Evolutionary conservation across 352 stramenopile species (phyloP).

Genomic region (Phytophthora citrophthora): DNA sequence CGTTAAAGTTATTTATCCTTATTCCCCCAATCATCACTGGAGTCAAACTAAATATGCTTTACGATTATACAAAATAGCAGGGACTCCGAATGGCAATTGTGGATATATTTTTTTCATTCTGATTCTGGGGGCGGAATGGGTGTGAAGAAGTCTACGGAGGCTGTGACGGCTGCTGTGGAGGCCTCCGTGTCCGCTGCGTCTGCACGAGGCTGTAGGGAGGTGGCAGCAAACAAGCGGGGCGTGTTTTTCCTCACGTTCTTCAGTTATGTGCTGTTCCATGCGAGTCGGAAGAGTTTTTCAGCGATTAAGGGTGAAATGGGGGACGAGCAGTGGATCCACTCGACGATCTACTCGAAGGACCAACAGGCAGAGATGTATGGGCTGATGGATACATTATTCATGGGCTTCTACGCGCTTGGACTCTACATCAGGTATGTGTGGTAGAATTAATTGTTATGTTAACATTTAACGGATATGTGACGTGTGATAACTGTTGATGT

Average conservation of each 20-base stretch:
- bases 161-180: neutral
- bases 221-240: conserved; percentile 55
- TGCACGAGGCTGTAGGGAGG: conserved; percentile 23
- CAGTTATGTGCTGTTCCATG: conserved; percentile 84
- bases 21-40: no score
- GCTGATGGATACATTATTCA: conserved; percentile 83
- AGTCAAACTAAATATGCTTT: no score
- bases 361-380: conserved; percentile 85
- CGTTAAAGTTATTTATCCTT: no score
- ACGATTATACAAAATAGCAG: no score
- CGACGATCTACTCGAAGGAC: conserved; percentile 54
- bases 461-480: conserved; percentile 20
- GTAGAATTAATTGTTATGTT: neutral
- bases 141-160: conserved; percentile 1
- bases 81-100: no score
- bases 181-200: conserved; percentile 8
- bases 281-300: conserved; percentile 81
- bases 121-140: conserved; percentile 1
- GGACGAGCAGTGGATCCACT: conserved; percentile 80
- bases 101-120: no score
- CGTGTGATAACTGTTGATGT: conserved; percentile 4
- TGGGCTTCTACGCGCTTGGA: conserved; percentile 75
- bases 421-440: conserved; percentile 74
- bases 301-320: conserved; percentile 86
- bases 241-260: conserved; percentile 82